Evolutionary conservation across 2,329 filamentous ascomycete genomes (phyloP).

Genomic region (Colletotrichum endophyticum): DNA sequence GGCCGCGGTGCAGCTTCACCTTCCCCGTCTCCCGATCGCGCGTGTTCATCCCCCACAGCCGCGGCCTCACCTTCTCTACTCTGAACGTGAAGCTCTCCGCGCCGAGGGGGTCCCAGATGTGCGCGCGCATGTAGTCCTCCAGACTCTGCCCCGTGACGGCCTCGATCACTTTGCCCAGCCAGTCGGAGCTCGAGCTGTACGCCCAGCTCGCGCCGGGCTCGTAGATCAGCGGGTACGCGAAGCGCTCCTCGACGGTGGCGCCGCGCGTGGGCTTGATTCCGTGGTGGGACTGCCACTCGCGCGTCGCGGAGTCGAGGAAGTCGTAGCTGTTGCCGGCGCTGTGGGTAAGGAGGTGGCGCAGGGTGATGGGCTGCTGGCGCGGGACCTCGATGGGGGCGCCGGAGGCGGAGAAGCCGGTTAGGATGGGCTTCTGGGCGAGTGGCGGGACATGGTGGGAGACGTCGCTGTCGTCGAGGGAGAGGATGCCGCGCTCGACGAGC

Average conservation of each 20-base stretch:
- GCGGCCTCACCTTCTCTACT: not conserved
- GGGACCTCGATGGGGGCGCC: constrained; percentile 40
- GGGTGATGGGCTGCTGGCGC: constrained; percentile 44
- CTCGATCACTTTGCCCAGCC: constrained; percentile 57
- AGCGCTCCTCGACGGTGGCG: constrained; percentile 44
- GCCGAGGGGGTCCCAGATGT: constrained; percentile 39
- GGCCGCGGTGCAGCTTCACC: constrained; percentile 1
- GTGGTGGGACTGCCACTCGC: constrained; percentile 25
- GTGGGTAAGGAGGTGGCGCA: constrained; percentile 56
- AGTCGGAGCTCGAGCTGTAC: constrained; percentile 56
- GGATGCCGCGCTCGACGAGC: constrained; percentile 55
- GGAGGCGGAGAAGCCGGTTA: constrained; percentile 49
- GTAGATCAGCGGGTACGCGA: constrained; percentile 48
- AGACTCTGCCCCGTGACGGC: constrained; percentile 46
- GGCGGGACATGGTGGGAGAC: constrained; percentile 50
- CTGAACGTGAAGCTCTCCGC: constrained; percentile 15
- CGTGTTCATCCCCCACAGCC: constrained; percentile 17
- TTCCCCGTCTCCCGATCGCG: constrained; percentile 18
- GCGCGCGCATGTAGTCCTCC: constrained; percentile 45
- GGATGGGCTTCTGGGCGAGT: constrained; percentile 49
- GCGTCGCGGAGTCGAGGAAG: constrained; percentile 37
- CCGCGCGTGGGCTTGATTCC: constrained; percentile 31
- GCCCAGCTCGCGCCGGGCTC: constrained; percentile 57
- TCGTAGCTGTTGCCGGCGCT: constrained; percentile 54
- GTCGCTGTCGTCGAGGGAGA: constrained; percentile 45